Evolutionary conservation across 2,329 filamentous ascomycete genomes (phyloP), one percentile per base, ranked within the genome.

Genomic region (Colletotrichum cordylinicola): DNA sequence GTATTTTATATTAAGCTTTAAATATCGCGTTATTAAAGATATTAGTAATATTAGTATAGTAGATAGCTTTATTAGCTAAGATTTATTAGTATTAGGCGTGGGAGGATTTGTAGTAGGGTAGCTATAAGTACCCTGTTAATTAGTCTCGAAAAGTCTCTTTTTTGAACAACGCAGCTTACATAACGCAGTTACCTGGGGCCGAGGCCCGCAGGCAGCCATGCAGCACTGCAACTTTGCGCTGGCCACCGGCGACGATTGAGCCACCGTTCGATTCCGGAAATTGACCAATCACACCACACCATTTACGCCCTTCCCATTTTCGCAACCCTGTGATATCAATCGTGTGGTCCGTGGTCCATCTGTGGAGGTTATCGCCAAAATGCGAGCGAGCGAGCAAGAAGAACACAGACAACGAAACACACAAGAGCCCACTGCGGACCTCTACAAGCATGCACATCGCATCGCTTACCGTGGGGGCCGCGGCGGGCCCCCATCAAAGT

Each of bases 281-380:
- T 55, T 69, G 74, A 29, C 74, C 74, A 76, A 76, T 76, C 64
- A 74, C 35, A 31, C 43, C 62, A 66, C 33, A 33, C 48, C 65
- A 61, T 58, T 12, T 37, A n/a, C 15, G n/a, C 39, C 43, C 37
- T 33, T 48, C 56, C 35, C 29, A 33, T 48, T 70, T 60, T 33
- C 24, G 33, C 56, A 27, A 43, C 55, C 48, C 18, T 52, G 29
- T 56, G 68, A 67, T 72, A 72, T 75, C 52, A 55, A 61, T 12
- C 58, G 60, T 18, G 66, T 73, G 69, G 64, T 31, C 70, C 56
- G 73, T 73, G 52, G 39, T n/a, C 58, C 67, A n/a, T 60, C 52
- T 58, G 67, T 72, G 69, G 74, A 74, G 70, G 73, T 66, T 69
- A 60, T 48, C 72, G 69, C 66, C 48, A 33, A 61, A n/a, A 52